Evolutionary conservation across 2,329 filamentous ascomycete genomes (phyloP).

Genomic region (Davidsoniella virescens): DNA sequence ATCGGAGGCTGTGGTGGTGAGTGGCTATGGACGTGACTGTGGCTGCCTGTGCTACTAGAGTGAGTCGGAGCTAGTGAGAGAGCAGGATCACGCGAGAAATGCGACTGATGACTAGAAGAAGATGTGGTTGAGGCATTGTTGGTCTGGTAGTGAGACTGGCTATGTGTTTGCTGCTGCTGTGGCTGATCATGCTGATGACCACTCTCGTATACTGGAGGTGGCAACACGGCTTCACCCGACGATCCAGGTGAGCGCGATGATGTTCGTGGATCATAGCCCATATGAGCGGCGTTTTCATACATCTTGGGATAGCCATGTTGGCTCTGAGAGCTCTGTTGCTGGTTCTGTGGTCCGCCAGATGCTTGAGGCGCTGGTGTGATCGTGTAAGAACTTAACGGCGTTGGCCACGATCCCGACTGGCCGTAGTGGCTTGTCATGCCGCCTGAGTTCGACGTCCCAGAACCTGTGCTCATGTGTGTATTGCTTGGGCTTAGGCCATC

Average conservation of each 20-base stretch:
- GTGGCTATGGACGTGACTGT: neutral
- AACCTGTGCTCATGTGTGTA: constrained; percentile 36
- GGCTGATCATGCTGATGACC: constrained; percentile 26
- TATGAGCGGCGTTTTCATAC: constrained; percentile 4
- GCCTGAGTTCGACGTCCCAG: constrained; percentile 33
- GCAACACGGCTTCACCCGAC: constrained; percentile 44
- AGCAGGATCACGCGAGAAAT: constrained; percentile 9
- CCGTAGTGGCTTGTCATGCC: constrained; percentile 27
- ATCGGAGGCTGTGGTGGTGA: constrained; percentile 8
- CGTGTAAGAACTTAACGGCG: constrained; percentile 34
- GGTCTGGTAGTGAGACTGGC: neutral
- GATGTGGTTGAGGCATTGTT: neutral
- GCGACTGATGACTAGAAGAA: constrained; percentile 25
- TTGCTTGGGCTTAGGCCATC: constrained; percentile 49
- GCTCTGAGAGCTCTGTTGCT: constrained; percentile 15
- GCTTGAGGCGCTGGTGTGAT: constrained; percentile 28
- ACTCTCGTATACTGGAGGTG: constrained; percentile 44
- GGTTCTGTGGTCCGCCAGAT: constrained; percentile 19
- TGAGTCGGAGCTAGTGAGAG: constrained; percentile 12
- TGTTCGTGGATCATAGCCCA: constrained; percentile 7
- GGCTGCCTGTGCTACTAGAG: neutral
- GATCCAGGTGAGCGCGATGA: constrained; percentile 27
- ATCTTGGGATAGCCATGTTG: constrained; percentile 3
- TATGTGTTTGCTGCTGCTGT: neutral
- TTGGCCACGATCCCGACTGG: constrained; percentile 43